Evolutionary conservation across 768 basidiomycete genomes (phyloP), one percentile per base, ranked within the genome.

Genomic region (Serendipita vermifera): DNA sequence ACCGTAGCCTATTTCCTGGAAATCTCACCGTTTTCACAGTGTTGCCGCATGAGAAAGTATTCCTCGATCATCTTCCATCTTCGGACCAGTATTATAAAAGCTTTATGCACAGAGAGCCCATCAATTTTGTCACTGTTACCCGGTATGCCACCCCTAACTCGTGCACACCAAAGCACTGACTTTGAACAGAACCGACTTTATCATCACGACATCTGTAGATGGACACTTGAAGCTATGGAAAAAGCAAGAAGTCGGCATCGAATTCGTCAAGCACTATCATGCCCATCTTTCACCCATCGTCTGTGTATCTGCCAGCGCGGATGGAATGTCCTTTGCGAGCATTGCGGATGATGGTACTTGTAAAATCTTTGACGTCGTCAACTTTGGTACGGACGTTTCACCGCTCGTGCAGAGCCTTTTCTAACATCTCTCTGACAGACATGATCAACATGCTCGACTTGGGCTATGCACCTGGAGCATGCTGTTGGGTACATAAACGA

Each of bases 201-300:
- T 98, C 38, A 76, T 99, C 48, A 99, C 96, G 5, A 92, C 94
- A 1, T 97, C 94, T 2, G 69, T 91, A 7, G 96, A 98, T 65
- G 96, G 96, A 2, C 86, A 92, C 68, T 69, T 98, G 60, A 99
- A 99, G 68, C 70, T 99, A n/a, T 99, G 96, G 96, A 98, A 96
- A 75, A 99, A 99, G 69, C 92, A 96, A 71, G 87, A 92, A 20
- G 67, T 74, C 4, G 94, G 93, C 3, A 91, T 99, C 64, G 96
- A 98, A 71, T 98, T 97, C 63, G 94, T 98, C 58, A 99, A 99
- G 70, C 89, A 93, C 61, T 99, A 94, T 68, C 83, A 96, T 41
- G 91, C 96, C 1, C 93, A 96, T 63, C 74, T 93, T 20, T 76
- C 78, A 24, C 80, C 88, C 6, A 77, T 98, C 24, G 73, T 81